A percentile compares a stretch with the other conserved stretches of the same genome.
Conservation (phyloP, 306 rosid species). For the Casuarina glauca region DNA sequence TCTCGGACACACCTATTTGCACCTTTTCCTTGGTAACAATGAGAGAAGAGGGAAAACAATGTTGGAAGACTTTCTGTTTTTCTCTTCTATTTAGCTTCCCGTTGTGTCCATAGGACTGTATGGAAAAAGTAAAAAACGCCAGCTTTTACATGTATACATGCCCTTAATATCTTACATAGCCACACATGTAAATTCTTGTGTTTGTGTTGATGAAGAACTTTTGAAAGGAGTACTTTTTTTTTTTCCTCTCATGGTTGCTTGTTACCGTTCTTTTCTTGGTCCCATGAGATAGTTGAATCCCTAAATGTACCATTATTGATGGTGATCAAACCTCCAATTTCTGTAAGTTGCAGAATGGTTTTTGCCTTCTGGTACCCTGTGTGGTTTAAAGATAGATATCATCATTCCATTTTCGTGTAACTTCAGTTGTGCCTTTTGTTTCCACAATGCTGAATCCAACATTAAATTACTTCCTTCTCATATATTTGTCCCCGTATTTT, state of each 20-base stretch:
- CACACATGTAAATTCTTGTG: background rate
- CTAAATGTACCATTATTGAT: background rate
- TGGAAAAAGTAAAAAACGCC: too few species aligned
- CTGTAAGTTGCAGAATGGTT: too few species aligned
- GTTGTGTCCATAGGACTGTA: too few species aligned
- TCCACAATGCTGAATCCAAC: background rate
- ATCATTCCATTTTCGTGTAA: background rate
- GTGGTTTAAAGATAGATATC: background rate
- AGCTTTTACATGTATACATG: too few species aligned
- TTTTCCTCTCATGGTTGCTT: background rate
- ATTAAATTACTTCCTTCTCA: background rate
- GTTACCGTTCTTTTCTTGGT: too few species aligned
- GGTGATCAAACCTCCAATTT: too few species aligned
- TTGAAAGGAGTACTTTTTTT: background rate
- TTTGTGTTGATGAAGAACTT: background rate
- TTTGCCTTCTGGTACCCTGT: background rate
- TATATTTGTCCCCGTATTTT: background rate
- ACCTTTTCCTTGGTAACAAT: too few species aligned
- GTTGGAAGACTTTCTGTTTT: too few species aligned
- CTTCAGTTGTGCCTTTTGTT: background rate
- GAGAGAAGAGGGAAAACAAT: too few species aligned
- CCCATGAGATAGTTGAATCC: background rate
- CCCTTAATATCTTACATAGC: background rate
- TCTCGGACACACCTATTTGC: too few species aligned
- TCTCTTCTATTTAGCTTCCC: too few species aligned